Evolutionary conservation across 106 monocot species (phyloP).

Genomic region (Dactylorhiza incarnata): DNA sequence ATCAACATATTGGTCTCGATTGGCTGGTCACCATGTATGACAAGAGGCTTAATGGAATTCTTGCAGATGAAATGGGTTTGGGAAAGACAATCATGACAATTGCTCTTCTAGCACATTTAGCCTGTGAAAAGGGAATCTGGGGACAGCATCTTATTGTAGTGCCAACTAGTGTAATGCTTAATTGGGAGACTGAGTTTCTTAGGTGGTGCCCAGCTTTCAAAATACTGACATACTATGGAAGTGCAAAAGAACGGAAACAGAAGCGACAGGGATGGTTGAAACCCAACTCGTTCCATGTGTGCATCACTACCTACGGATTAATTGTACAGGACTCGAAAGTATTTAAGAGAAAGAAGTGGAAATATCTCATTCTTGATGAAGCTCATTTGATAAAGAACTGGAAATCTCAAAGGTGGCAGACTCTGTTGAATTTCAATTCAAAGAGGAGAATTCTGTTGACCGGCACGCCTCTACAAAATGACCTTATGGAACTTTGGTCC

Average conservation of each 20-base stretch:
- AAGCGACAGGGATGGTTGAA: constrained; percentile 98
- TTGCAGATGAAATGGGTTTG: constrained; percentile 99
- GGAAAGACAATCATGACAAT: constrained; percentile 99
- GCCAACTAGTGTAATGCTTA: constrained; percentile 99
- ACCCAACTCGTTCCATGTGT: constrained; percentile 82
- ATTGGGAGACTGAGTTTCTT: constrained; percentile 99
- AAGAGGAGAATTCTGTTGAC: constrained; percentile 90
- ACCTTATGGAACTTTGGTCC: constrained; percentile 99
- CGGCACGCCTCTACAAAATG: constrained; percentile 97
- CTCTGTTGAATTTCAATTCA: constrained; percentile 90
- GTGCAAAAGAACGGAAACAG: constrained; percentile 91
- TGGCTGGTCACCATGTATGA: constrained; percentile 99
- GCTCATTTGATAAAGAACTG: constrained; percentile 99
- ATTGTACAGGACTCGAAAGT: constrained; percentile 95
- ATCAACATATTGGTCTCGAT: constrained; percentile 97
- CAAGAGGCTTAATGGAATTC: constrained; percentile 91
- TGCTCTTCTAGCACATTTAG: constrained; percentile 85
- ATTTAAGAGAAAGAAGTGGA: constrained; percentile 97
- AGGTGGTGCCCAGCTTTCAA: constrained; percentile 99
- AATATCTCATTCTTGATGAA: constrained; percentile 98
- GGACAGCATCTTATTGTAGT: constrained; percentile 99
- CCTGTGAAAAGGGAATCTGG: constrained; percentile 99
- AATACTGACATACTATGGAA: constrained; percentile 96
- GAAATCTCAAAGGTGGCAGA: constrained; percentile 99
- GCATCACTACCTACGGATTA: constrained; percentile 99